phyloP scores from a whole-genome alignment of 1,284 basidiomycete species.

The Dichomitus squalens region DNA sequence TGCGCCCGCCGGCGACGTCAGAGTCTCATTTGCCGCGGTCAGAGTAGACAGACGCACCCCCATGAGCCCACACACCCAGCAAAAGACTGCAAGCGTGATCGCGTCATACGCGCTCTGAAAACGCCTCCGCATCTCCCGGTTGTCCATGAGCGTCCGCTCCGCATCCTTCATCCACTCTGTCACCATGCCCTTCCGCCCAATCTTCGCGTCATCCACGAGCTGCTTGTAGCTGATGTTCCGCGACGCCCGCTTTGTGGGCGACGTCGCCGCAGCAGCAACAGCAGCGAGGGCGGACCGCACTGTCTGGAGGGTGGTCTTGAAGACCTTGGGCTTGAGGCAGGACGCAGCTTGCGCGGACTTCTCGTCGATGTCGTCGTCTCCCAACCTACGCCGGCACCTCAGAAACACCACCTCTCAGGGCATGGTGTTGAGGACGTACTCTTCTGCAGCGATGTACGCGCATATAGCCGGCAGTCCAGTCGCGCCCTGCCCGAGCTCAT shows the following conservation, averaged over 20 bases:
- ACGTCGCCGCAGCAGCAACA: conserved; percentile 3
- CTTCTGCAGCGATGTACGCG: conserved; percentile 38
- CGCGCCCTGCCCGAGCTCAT: conserved; percentile 33
- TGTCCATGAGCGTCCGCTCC: conserved; percentile 25
- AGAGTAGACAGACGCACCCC: conserved; percentile 9
- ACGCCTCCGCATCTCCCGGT: conserved; percentile 20
- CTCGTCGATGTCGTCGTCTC: conserved; percentile 36
- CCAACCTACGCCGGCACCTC: conserved; percentile 24
- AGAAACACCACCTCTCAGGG: background rate
- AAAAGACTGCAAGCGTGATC: conserved; percentile 28
- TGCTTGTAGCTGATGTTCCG: conserved; percentile 19
- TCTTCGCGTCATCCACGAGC: conserved; percentile 17
- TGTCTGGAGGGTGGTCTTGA: conserved; percentile 30
- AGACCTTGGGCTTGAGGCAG: conserved; percentile 36
- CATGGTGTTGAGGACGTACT: conserved; percentile 24
- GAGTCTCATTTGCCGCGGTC: background rate
- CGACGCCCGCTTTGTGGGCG: background rate
- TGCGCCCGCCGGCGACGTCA: background rate
- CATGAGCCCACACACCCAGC: conserved; percentile 26
- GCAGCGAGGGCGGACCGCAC: conserved; percentile 31
- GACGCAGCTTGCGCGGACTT: conserved; percentile 37
- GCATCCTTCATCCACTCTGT: conserved; percentile 24
- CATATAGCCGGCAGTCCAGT: conserved; percentile 39
- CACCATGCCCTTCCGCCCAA: conserved; percentile 22
- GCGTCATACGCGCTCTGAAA: conserved; percentile 21